Evolutionary conservation across 2,329 filamentous ascomycete genomes (phyloP), one percentile per base, ranked within the genome.

Genomic region (Colletotrichum camelliae): DNA sequence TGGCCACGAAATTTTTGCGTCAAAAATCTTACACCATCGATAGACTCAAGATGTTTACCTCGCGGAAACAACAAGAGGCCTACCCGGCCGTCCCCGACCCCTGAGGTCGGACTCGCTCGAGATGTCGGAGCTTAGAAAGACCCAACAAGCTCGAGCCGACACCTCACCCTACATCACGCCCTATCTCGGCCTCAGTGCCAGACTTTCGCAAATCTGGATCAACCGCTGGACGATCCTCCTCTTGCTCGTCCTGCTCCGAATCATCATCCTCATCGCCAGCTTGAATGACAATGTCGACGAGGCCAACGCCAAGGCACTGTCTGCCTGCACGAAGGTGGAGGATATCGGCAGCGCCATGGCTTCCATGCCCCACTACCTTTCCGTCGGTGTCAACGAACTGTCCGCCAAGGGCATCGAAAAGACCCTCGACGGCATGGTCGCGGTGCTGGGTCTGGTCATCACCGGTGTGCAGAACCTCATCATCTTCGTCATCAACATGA

Each of bases 301-400:
- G 72, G 96, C 97, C 64, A 94, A 95, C 83, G 85, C 87, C 72
- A 93, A 98, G 88, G 96, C 97, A 29, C 90, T 98, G 69, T 94
- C 95, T 68, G 96, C 96, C 78, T 99, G 97, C 85, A 95, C 93
- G 74, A 94, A 94, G 83, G 96, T 98, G 64, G 96, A 99, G 87
- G 95, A 95, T 79, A 92, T 98, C 79, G 97, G 96, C 77, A 98
- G 96, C 83, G 91, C 95, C 76, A 96, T 99, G 95, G 97, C 96
- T 52, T 98, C 97, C 48, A 98, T 98, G 96, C 97, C 97, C 73
- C 94, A 98, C 85, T 98, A 98, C 86, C 93, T 98, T 83, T 94
- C 96, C 3, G 88, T 91, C 67, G 97, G 97, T 70, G 93, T 98
- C 82, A 99, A 99, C 85, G 91, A 95, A 75, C 87, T 98, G 79